Base-by-base conservation (phyloP, 2,329 filamentous ascomycete species). In the Nannizzia gypsea region DNA sequence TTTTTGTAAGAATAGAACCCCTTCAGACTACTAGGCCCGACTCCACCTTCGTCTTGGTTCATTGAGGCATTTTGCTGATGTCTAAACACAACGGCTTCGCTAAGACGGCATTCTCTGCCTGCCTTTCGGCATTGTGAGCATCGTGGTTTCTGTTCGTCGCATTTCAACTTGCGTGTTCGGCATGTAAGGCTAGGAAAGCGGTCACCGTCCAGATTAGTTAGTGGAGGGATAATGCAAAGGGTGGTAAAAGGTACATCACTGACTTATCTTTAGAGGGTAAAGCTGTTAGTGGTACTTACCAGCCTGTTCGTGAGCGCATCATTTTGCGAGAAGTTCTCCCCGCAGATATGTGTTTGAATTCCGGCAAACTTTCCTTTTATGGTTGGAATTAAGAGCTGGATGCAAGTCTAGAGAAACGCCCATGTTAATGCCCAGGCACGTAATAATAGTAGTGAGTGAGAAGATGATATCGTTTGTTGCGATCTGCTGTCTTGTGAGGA, bases 31-130 rank as follows among this genome's bases (percentile, higher is more conserved):
- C 67, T 70, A 3, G 69, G 67, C 9, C 67, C 65, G 24, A 71
- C 69, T 17, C 69, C 70, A 50, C 75, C 74, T 13, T 73, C 72
- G 40, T 70, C 67, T 56, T 80, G 78, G 61, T 85, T 86, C 82
- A 86, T 83, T 20, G 82, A 85, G 31, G 83, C 83, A 78, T 86
- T 86, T 71, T 86, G 83, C 67, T 86, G 83, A 70, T 87, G 84
- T 59, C 83, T 80, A 66, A 86, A 87, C 50, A 85, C 81, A 65
- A 86, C 80, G 57, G 82, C 83, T 63, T 82, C 81, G 66, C 80
- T 83, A 24, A 81, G 81, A 52, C 81, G 74, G 70, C 83, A 86
- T 70, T 83, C 78, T 65, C 83, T 77, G 55, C 77, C 79, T 3
- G 81, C 83, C 69, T 84, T 83, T 67, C 74, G 74, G 70, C 83